These are phyloP conservation scores for Trichophyton schoenleinii DNA, from an alignment of 2,329 filamentous ascomycete genomes.

Conservation along the genomic window DNA sequence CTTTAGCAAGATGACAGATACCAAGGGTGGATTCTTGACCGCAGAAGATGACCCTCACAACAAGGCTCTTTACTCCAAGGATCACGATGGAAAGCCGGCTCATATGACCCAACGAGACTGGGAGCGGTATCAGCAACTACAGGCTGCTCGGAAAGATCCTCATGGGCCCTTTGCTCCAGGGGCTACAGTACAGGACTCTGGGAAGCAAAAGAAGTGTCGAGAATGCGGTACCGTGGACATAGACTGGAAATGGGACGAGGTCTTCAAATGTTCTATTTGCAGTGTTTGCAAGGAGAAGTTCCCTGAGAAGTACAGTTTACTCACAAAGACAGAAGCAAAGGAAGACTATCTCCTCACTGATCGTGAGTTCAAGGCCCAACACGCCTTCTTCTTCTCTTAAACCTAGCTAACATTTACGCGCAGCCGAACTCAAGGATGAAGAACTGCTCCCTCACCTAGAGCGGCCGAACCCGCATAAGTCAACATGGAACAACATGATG, in stretches of 20 bases:
- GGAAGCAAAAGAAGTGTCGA: constrained; percentile 58
- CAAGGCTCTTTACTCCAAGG: constrained; percentile 52
- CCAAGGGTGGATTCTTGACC: constrained; percentile 89
- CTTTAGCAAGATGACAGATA: constrained; percentile 95
- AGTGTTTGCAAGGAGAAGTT: constrained; percentile 72
- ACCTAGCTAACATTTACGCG: neutral
- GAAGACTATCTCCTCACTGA: constrained; percentile 95
- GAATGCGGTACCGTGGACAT: constrained; percentile 80
- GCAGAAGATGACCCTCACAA: constrained; percentile 85
- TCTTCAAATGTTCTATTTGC: constrained; percentile 66
- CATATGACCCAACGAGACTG: constrained; percentile 86
- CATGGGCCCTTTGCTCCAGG: constrained; percentile 80
- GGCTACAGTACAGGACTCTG: constrained; percentile 57
- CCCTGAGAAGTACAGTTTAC: constrained; percentile 83
- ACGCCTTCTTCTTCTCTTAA: neutral
- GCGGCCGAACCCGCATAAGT: constrained; percentile 87
- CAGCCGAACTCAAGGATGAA: constrained; percentile 78
- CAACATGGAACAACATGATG: constrained; percentile 98
- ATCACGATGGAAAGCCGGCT: constrained; percentile 56
- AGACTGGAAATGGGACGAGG: constrained; percentile 88
- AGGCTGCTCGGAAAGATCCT: constrained; percentile 58
- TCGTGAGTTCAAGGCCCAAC: constrained; percentile 41
- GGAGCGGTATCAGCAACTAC: constrained; percentile 69
- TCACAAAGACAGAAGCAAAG: constrained; percentile 93
- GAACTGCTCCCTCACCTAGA: constrained; percentile 78